Evolutionary conservation across 2,329 filamentous ascomycete genomes (phyloP), one percentile per base, ranked within the genome.

Genomic region (Fonsecaea monophora): DNA sequence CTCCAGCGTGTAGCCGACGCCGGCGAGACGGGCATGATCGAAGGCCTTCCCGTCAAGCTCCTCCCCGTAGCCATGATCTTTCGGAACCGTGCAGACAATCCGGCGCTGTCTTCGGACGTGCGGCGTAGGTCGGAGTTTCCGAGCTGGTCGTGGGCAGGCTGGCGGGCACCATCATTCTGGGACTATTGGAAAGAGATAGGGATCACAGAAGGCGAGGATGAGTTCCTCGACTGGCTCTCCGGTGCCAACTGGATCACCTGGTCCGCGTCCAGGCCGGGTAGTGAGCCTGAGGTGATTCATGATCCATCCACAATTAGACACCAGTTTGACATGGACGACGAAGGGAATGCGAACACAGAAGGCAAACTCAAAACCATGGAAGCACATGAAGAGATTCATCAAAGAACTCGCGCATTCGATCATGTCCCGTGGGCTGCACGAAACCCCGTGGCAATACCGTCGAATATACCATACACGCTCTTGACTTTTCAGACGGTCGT

Each of bases 111-210:
- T 42, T 15, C 38, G 13, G 38, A 42, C 38, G 38, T 40, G 55
- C 34, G 35, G 4, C 32, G 55, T 40, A 37, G 55, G 7, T 25
- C 21, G 35, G 21, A 40, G n/a, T 58, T 58, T 30, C 55, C 55
- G 21, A 58, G 55, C 37, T 58, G 55, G 55, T 38, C 34, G 2
- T 58, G 55, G 55, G 55, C 55, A 25, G 55, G 55, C 12, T 58
- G 55, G 55, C 37, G 42, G 30, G 55, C 35, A 18, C 18, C 30
- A 5, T 45, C 55, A 8, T 9, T 58, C 45, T 40, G 55, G 55
- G 35, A 58, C 37, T 21, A 32, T 18, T 40, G 37, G 55, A 42
- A 42, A 3, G 35, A 37, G 13, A 25, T 30, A 3, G 55, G 45
- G 12, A 34, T 42, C 5, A 42, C 13, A 45, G 35, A 15, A 15